Evolutionary conservation across 2,329 filamentous ascomycete species (phyloP), one percentile per base, ranked within the genome.

Genomic region (Fusarium sacchari): DNA sequence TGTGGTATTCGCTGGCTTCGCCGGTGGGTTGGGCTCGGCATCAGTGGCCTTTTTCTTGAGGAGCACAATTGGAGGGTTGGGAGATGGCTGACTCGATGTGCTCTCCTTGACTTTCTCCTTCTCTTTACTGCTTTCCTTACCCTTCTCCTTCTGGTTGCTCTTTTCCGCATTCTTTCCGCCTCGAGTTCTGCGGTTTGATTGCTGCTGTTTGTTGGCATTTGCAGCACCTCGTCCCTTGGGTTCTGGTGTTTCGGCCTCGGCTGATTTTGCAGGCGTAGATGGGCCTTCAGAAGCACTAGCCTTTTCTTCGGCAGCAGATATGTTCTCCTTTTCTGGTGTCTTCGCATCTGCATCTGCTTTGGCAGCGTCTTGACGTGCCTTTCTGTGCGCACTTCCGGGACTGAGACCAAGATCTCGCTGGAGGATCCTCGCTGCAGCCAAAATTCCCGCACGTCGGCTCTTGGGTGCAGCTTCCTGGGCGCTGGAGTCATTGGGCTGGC

Each of bases 391-490:
- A 75, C 88, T 89, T 42, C 89, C 89, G 17, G 89, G 88, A 66
- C 88, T 91, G 2, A 93, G 85, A 26, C 90, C 90, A 24, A 92
- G 84, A 70, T 93, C 91, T 39, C 91, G 88, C 79, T 92, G 90
- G 24, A 93, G 77, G 60, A 93, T 89, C 22, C 90, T 87, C 17
- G 90, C 90, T 17, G 91, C 90, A 14, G 89, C 88, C 36, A 89
- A 86, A 59, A 92, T 91, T n/a, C 87, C 88, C 11, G 87, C 87
- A 46, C 88, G 85, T 34, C 89, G 88, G 64, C 86, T 89, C 81
- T 90, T 91, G 5, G 86, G 83, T 3, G 79, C 72, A 32, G 65
- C 80, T 7, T 85, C 83, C 24, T 79, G 74, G 20, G 81, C 77
- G 49, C 67, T 73, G 12, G 77, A 42, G 40, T 81, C 78, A 47